Conservation (phyloP, 1,284 basidiomycete species). For the Ganoderma leucocontextum region DNA sequence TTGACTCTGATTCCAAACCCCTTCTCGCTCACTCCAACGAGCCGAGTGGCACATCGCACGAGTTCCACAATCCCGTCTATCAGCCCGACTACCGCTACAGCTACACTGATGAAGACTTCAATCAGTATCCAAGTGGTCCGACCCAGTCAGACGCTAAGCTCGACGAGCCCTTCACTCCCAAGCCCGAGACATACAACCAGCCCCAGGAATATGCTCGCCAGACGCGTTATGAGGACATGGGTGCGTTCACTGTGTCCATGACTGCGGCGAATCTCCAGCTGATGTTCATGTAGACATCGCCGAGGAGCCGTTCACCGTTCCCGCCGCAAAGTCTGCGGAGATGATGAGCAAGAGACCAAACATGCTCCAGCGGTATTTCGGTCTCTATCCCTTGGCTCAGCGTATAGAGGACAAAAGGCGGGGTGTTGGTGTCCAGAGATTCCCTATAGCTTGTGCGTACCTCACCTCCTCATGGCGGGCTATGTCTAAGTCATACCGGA, state of each 20-base stretch:
- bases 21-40: conserved; percentile 22
- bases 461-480: conserved; percentile 14
- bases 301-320: conserved; percentile 31
- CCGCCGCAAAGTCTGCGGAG: conserved; percentile 21
- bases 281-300: conserved; percentile 29
- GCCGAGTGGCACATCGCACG: conserved; percentile 16
- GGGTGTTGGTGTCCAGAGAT: conserved; percentile 83
- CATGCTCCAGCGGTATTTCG: conserved; percentile 34
- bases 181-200: conserved; percentile 24
- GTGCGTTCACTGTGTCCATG: conserved; percentile 19
- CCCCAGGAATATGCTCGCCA: conserved; percentile 27
- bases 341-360: conserved; percentile 31
- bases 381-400: conserved; percentile 75
- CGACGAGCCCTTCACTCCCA: conserved; percentile 30
- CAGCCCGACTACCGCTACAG: conserved; percentile 31
- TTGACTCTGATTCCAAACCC: conserved; percentile 31
- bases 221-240: conserved; percentile 32
- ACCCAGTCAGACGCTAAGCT: conserved; percentile 27
- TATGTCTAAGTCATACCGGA: not conserved
- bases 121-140: conserved; percentile 32
- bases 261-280: conserved; percentile 2
- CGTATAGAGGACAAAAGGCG: conserved; percentile 86
- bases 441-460: conserved; percentile 69
- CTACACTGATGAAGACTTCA: conserved; percentile 34
- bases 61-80: conserved; percentile 23